Percentiles rank a stretch among this genome's conserved stretches.
Conservation (phyloP, 1,284 basidiomycete genomes). For the Fistulinella staudtii region DNA sequence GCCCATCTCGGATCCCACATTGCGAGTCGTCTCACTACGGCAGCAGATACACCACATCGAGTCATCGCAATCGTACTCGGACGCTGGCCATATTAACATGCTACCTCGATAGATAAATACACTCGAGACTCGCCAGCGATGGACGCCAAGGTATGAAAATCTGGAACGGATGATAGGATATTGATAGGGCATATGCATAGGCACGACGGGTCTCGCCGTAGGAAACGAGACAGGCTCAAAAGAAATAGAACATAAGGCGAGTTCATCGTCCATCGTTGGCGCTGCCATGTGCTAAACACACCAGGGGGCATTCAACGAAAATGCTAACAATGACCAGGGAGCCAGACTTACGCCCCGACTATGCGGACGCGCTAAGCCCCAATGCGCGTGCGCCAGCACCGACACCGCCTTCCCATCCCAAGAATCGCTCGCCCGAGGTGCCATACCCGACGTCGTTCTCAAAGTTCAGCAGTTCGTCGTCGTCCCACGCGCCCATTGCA, state of each 20-base stretch:
- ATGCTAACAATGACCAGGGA: constrained; percentile 1
- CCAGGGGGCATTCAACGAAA: too few species aligned
- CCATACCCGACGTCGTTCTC: constrained; percentile 26
- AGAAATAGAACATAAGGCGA: too few species aligned
- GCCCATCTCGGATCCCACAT: too few species aligned
- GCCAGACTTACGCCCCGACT: constrained; percentile 26
- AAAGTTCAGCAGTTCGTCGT: constrained; percentile 37
- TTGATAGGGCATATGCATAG: not conserved
- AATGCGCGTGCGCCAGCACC: constrained; percentile 76
- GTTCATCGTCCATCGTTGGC: too few species aligned
- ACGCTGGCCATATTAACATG: too few species aligned
- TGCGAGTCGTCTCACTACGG: too few species aligned
- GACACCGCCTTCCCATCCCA: constrained; percentile 69
- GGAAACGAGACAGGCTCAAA: too few species aligned
- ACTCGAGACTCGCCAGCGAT: constrained; percentile 18
- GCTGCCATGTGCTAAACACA: too few species aligned
- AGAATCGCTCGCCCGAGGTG: constrained; percentile 53
- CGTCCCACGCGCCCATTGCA: constrained; percentile 50
- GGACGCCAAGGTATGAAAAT: constrained; percentile 7
- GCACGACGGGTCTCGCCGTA: too few species aligned
- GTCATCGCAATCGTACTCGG: too few species aligned
- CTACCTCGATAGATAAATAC: constrained; percentile 3
- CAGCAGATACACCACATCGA: too few species aligned
- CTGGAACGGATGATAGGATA: constrained; percentile 19
- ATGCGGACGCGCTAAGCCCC: constrained; percentile 43